A percentile compares a stretch with the other conserved stretches of the same genome.
Evolutionary conservation across 257 asterid genomes (phyloP).

Genomic region (Leptodermis oblonga): DNA sequence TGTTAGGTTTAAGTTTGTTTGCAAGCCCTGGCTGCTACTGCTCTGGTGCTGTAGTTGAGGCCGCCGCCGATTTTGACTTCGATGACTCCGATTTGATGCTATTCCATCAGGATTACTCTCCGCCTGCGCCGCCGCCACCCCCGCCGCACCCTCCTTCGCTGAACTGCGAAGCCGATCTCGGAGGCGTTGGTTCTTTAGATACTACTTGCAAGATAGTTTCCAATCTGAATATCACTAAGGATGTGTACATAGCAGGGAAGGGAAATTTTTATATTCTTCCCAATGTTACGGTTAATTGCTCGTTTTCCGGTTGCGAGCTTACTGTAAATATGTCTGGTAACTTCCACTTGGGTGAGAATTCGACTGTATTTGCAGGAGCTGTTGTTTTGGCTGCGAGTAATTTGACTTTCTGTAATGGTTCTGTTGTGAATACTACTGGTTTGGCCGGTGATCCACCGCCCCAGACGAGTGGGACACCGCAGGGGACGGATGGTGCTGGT

Average conservation of each 20-base stretch:
- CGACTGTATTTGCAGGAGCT: constrained; percentile 52
- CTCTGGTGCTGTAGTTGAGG: constrained; percentile 8
- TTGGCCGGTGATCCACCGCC: constrained; percentile 82
- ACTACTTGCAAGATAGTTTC: constrained; percentile 78
- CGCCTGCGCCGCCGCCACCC: constrained; percentile 99
- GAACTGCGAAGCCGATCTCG: constrained; percentile 82
- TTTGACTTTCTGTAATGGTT: constrained; percentile 57
- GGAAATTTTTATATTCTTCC: constrained; percentile 79
- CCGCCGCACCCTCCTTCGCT: constrained; percentile 98
- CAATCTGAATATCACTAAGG: constrained; percentile 54
- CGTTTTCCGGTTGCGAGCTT: constrained; percentile 69
- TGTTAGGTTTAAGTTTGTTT: constrained; percentile 16
- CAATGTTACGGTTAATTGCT: constrained; percentile 60
- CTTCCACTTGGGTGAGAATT: constrained; percentile 61
- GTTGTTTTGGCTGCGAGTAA: constrained; percentile 63
- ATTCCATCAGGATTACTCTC: constrained; percentile 90
- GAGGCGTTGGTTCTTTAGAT: constrained; percentile 86
- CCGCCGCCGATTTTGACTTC: constrained; percentile 25
- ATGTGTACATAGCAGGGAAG: constrained; percentile 81
- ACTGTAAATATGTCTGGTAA: constrained; percentile 66
- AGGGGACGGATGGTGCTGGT: constrained; percentile 88
- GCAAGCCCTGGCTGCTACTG: constrained; percentile 40
- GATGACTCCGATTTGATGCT: constrained; percentile 49
- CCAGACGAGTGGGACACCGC: constrained; percentile 96
- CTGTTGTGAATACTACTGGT: constrained; percentile 75